Conservation (phyloP, 2,329 filamentous ascomycete genomes). For the Remersonia thermophila region DNA sequence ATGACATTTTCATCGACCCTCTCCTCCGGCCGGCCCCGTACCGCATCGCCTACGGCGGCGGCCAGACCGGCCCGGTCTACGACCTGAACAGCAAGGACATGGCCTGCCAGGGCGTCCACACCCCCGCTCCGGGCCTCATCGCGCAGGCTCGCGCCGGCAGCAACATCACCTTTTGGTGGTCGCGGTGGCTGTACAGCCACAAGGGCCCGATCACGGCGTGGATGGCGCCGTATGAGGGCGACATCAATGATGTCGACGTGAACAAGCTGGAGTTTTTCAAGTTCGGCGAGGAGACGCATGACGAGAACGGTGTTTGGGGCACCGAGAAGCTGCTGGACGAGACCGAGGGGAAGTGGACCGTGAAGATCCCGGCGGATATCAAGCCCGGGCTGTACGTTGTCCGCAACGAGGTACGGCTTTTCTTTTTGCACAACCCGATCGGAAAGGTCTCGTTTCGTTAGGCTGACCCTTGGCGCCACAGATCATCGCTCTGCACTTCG, state of each 20-base stretch:
- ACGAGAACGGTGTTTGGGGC: slow-evolving; percentile 6
- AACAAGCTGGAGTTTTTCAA: slow-evolving; percentile 12
- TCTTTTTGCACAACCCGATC: too few species aligned
- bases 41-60: slow-evolving; percentile 10
- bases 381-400: slow-evolving; percentile 9
- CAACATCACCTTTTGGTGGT: slow-evolving; percentile 10
- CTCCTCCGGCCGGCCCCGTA: slow-evolving; percentile 1
- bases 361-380: slow-evolving; percentile 10
- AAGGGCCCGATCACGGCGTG: slow-evolving; percentile 10
- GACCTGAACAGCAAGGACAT: slow-evolving; percentile 3
- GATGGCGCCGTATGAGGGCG: slow-evolving; percentile 9
- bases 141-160: slow-evolving; percentile 11
- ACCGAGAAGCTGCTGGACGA: slow-evolving; percentile 6
- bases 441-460: too few species aligned
- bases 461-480: too few species aligned
- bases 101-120: slow-evolving; percentile 7
- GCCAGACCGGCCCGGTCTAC: slow-evolving; percentile 5
- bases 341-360: slow-evolving; percentile 8
- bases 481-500: slow-evolving; percentile 11
- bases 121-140: slow-evolving; percentile 4
- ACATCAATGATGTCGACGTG: slow-evolving; percentile 3
- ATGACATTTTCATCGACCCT: slow-evolving; percentile 8
- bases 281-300: slow-evolving; percentile 8
- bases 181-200: slow-evolving; percentile 10
- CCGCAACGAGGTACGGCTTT: slow-evolving; percentile 7